Percentiles rank a stretch among this genome's conserved stretches.
Conservation (phyloP, 192 early-diverging fungal species). For the Coemansia interrupta region DNA sequence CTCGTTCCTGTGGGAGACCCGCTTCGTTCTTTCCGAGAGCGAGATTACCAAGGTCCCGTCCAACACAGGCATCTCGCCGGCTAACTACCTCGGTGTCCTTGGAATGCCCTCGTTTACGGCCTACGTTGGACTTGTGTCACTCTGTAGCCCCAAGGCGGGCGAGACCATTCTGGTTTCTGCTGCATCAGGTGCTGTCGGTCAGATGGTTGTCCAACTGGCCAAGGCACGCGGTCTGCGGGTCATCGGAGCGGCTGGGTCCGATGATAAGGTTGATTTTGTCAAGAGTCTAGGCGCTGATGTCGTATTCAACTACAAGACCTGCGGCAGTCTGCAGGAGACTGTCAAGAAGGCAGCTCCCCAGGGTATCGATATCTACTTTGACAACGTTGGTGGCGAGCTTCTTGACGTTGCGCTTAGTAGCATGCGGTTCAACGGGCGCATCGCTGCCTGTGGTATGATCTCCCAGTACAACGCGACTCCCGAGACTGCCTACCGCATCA, state of each 20-base stretch:
- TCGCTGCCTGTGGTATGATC: conserved; percentile 71
- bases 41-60: conserved; percentile 13
- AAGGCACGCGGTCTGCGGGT: conserved; percentile 73
- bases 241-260: conserved; percentile 76
- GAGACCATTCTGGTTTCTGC: conserved; percentile 81
- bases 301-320: conserved; percentile 92
- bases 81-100: conserved; percentile 62
- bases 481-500: conserved; percentile 41
- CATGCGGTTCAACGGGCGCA: conserved; percentile 65
- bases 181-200: conserved; percentile 75
- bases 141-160: conserved; percentile 71
- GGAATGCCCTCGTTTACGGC: conserved; percentile 87
- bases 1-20: conserved; percentile 58
- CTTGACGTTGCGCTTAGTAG: conserved; percentile 68
- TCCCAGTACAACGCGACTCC: conserved; percentile 58
- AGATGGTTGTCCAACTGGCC: conserved; percentile 77
- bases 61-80: conserved; percentile 49
- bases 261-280: conserved; percentile 78
- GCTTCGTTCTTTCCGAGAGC: conserved; percentile 4
- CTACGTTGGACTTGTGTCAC: conserved; percentile 59
- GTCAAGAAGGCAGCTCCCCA: conserved; percentile 66
- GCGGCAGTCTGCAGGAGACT: conserved; percentile 36
- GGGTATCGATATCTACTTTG: conserved; percentile 86
- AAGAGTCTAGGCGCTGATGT: conserved; percentile 71
- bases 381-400: conserved; percentile 79